These are phyloP conservation scores for Yarrowia porcina DNA, from an alignment of 805 yeast genomes.

Conservation along the genomic window DNA sequence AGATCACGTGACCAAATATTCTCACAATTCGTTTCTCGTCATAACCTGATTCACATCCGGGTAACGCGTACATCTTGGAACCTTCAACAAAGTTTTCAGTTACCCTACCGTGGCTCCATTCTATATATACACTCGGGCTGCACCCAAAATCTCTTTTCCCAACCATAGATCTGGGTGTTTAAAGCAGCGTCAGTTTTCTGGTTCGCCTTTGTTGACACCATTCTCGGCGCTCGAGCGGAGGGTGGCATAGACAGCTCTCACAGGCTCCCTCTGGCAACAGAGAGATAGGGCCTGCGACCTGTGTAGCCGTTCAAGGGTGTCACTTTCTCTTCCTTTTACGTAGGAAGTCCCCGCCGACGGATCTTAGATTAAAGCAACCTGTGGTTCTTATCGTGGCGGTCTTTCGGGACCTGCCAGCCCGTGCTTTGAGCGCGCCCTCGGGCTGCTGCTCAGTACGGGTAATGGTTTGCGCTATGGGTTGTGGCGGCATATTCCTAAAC, in stretches of 20 bases:
- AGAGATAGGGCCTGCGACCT: constrained; percentile 32
- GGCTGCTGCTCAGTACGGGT: constrained; percentile 55
- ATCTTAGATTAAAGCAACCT: constrained; percentile 61
- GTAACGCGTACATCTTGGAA: background rate
- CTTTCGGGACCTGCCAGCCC: constrained; percentile 40
- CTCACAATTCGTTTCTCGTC: background rate
- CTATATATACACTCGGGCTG: background rate
- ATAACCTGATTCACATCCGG: background rate
- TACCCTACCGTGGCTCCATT: background rate
- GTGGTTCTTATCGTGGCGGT: constrained; percentile 25
- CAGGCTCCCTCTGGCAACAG: constrained; percentile 31
- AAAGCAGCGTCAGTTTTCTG: constrained; percentile 24
- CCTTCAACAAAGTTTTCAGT: constrained; percentile 6
- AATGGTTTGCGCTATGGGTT: constrained; percentile 46
- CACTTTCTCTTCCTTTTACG: constrained; percentile 34
- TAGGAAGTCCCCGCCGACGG: constrained; percentile 89
- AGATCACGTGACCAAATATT: background rate
- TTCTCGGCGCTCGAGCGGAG: constrained; percentile 27
- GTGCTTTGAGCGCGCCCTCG: constrained; percentile 40
- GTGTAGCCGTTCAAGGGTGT: constrained; percentile 30
- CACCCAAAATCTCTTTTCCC: background rate
- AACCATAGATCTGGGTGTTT: constrained; percentile 22
- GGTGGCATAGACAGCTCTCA: constrained; percentile 29
- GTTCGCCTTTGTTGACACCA: constrained; percentile 24
- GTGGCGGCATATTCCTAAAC: constrained; percentile 99